phyloP scores from a whole-genome alignment of 2,329 filamentous ascomycete genomes.

The Sordariomycetes sp. region DNA sequence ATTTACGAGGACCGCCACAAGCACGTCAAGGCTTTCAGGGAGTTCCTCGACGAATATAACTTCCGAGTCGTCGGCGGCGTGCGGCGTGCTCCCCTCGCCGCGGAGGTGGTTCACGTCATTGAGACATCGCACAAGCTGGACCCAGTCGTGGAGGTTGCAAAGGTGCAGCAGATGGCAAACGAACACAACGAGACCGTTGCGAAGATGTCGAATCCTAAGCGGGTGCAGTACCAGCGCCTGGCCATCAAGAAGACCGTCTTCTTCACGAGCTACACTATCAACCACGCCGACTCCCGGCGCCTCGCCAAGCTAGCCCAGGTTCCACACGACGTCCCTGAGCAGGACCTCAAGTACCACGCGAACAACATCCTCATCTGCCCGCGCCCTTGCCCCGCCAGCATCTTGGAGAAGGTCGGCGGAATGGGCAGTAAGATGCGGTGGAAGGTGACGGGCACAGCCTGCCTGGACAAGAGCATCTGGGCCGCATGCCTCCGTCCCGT shows the following conservation, averaged over 20 bases:
- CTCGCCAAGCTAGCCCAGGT: constrained; percentile 61
- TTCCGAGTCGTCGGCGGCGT: constrained; percentile 21
- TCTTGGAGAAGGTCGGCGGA: constrained; percentile 77
- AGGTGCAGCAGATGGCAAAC: constrained; percentile 85
- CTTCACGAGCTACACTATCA: constrained; percentile 86
- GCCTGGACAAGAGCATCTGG: constrained; percentile 75
- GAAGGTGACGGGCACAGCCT: constrained; percentile 69
- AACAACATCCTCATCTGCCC: constrained; percentile 89
- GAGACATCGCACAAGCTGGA: constrained; percentile 66
- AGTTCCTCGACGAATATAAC: constrained; percentile 77
- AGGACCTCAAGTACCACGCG: constrained; percentile 69
- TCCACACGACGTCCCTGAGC: constrained; percentile 49
- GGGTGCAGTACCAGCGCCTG: constrained; percentile 22
- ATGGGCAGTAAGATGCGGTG: constrained; percentile 75
- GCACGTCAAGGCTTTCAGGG: constrained; percentile 71
- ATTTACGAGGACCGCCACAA: constrained; percentile 58
- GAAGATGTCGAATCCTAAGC: constrained; percentile 8
- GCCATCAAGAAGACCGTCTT: constrained; percentile 79
- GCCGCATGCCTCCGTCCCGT: constrained; percentile 71
- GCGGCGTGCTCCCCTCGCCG: constrained; percentile 47
- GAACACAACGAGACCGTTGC: constrained; percentile 60
- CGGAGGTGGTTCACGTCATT: constrained; percentile 78
- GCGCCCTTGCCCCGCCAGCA: constrained; percentile 57
- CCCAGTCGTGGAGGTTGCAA: constrained; percentile 67
- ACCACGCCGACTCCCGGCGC: constrained; percentile 57